A percentile compares a stretch with the other conserved stretches of the same genome.
phyloP scores from a whole-genome alignment of 768 basidiomycete species.

The Paxillus rubicundulus region DNA sequence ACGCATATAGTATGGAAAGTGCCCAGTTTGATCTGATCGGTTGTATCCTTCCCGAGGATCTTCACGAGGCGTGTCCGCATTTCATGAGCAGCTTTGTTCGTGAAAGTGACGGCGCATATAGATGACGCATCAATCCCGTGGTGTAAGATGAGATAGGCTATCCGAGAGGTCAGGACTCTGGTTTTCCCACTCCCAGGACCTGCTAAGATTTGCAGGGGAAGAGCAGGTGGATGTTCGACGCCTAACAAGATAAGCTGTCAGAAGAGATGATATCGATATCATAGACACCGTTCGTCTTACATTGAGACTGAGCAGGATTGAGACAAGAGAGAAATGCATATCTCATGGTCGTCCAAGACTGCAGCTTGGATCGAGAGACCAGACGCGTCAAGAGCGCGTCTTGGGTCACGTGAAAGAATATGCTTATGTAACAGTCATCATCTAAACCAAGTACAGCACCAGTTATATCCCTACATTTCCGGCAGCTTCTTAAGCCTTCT shows the following conservation, averaged over 20 bases:
- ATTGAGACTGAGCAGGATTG: slow-evolving; percentile 9
- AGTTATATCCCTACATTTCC: not conserved
- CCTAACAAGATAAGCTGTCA: slow-evolving; percentile 40
- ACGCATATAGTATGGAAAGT: slow-evolving; percentile 82
- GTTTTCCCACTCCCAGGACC: slow-evolving; percentile 81
- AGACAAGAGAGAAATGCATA: slow-evolving; percentile 1
- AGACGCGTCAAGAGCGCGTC: not conserved
- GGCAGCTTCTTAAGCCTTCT: slow-evolving; percentile 9
- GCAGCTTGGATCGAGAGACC: not conserved
- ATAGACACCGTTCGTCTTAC: not conserved
- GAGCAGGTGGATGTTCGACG: slow-evolving; percentile 57
- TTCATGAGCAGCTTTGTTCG: slow-evolving; percentile 87
- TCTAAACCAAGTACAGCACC: not conserved
- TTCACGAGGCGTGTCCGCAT: slow-evolving; percentile 70
- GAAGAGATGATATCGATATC: not conserved
- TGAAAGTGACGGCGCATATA: slow-evolving; percentile 83
- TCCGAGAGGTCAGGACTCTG: slow-evolving; percentile 65
- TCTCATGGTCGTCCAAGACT: not conserved
- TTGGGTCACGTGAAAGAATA: not conserved
- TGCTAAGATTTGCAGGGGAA: slow-evolving; percentile 77
- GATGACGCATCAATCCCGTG: slow-evolving; percentile 50
- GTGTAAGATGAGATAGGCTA: slow-evolving; percentile 60
- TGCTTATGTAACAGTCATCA: not conserved
- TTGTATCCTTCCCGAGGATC: slow-evolving; percentile 60
- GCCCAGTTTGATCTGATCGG: slow-evolving; percentile 59